phyloP scores from a whole-genome alignment of 164 flowering plant genomes.

The Vitis rupestris region DNA sequence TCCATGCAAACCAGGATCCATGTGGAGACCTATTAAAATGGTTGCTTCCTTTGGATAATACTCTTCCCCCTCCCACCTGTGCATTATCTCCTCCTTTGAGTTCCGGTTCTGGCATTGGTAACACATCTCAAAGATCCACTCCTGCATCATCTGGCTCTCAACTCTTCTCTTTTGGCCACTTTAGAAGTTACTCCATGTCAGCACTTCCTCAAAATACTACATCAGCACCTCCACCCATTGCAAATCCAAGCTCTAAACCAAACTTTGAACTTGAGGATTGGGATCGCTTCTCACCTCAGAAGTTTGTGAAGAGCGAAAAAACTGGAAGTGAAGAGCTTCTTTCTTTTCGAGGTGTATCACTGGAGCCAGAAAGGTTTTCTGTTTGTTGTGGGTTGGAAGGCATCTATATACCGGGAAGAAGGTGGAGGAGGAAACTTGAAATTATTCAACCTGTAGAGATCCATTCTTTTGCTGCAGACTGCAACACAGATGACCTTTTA shows the following conservation, averaged over 20 bases:
- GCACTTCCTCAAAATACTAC: slow-evolving; percentile 64
- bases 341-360: slow-evolving; percentile 83
- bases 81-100: slow-evolving; percentile 59
- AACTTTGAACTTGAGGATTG: slow-evolving; percentile 68
- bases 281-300: slow-evolving; percentile 59
- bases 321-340: slow-evolving; percentile 56
- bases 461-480: slow-evolving; percentile 78
- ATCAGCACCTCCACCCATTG: slow-evolving; percentile 38
- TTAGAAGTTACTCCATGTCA: slow-evolving; percentile 98
- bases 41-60: slow-evolving; percentile 87
- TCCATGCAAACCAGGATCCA: slow-evolving; percentile 49
- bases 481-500: slow-evolving; percentile 92
- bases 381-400: slow-evolving; percentile 95
- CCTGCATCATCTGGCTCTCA: slow-evolving; percentile 75
- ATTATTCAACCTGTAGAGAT: slow-evolving; percentile 90
- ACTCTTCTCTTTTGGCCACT: slow-evolving; percentile 77
- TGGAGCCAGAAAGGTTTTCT: slow-evolving; percentile 89
- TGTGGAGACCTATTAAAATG: slow-evolving; percentile 82
- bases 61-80: slow-evolving; percentile 55
- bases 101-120: slow-evolving; percentile 48
- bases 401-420: slow-evolving; percentile 81
- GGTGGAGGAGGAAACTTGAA: slow-evolving; percentile 93
- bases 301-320: slow-evolving; percentile 40
- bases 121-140: slow-evolving; percentile 44
- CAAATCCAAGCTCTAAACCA: slow-evolving; percentile 53